Evolutionary conservation across 2,329 filamentous ascomycete genomes (phyloP).

Genomic region (Trichoderma koningiopsis): DNA sequence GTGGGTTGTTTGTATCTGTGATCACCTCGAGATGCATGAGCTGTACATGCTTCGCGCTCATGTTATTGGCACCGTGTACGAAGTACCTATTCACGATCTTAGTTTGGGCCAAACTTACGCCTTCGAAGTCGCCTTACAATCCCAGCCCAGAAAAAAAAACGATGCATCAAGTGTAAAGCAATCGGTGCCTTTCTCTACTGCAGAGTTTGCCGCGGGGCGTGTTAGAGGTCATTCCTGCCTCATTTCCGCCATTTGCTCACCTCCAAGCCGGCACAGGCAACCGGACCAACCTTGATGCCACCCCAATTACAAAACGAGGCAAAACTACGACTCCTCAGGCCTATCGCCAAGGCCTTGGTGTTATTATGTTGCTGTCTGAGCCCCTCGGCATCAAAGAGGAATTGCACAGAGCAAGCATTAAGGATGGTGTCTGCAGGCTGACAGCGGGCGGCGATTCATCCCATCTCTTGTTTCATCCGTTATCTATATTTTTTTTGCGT

Average conservation of each 20-base stretch:
- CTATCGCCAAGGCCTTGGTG: conserved; percentile 1
- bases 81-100: background rate
- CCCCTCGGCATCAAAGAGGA: background rate
- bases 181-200: background rate
- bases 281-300: background rate
- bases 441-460: conserved; percentile 9
- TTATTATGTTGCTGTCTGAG: background rate
- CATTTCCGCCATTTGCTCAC: background rate
- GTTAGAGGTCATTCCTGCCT: background rate
- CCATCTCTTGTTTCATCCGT: conserved; percentile 5
- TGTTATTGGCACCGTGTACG: background rate
- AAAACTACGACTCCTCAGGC: background rate
- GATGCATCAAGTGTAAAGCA: background rate
- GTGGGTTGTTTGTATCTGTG: background rate
- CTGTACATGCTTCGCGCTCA: background rate
- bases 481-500: background rate
- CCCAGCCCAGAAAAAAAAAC: background rate
- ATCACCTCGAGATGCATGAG: background rate
- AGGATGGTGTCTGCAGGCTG: conserved; percentile 1
- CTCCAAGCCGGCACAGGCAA: background rate
- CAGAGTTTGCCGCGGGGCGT: background rate
- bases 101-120: background rate
- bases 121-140: background rate
- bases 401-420: background rate
- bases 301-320: background rate